phyloP scores from a whole-genome alignment of 345 rosid genomes.

The Salix purpurea region DNA sequence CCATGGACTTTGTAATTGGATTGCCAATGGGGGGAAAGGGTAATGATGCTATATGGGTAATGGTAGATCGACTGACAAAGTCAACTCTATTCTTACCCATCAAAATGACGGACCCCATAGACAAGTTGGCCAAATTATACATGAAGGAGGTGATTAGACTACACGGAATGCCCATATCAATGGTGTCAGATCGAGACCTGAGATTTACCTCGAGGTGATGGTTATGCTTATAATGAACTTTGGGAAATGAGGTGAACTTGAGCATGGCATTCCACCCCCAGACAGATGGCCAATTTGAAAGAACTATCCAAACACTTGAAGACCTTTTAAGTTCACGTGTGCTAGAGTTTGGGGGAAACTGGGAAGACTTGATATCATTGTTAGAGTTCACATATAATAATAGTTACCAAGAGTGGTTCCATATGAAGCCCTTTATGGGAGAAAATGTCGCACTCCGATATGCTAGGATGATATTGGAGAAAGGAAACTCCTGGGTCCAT shows the following conservation, averaged over 20 bases:
- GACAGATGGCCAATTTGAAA: no score
- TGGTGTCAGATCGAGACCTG: background rate
- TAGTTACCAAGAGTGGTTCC: no score
- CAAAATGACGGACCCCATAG: rapidly evolving
- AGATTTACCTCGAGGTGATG: background rate
- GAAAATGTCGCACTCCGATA: no score
- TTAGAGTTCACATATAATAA: no score
- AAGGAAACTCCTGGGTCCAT: no score
- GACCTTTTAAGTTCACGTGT: background rate
- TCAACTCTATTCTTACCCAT: background rate
- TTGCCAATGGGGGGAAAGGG: background rate
- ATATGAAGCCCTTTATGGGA: no score
- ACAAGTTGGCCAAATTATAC: background rate
- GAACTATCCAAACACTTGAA: background rate
- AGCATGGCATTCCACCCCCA: background rate
- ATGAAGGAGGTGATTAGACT: background rate
- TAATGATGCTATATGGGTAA: no score
- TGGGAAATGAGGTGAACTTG: background rate
- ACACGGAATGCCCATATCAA: background rate
- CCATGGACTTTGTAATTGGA: background rate
- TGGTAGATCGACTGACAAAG: background rate
- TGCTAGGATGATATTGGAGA: no score
- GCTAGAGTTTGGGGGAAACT: background rate
- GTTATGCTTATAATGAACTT: background rate
- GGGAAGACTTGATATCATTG: background rate